Percentiles rank a stretch among this genome's conserved stretches.
Evolutionary conservation across 805 yeast species (phyloP).

Genomic region (Saturnispora mendoncae): DNA sequence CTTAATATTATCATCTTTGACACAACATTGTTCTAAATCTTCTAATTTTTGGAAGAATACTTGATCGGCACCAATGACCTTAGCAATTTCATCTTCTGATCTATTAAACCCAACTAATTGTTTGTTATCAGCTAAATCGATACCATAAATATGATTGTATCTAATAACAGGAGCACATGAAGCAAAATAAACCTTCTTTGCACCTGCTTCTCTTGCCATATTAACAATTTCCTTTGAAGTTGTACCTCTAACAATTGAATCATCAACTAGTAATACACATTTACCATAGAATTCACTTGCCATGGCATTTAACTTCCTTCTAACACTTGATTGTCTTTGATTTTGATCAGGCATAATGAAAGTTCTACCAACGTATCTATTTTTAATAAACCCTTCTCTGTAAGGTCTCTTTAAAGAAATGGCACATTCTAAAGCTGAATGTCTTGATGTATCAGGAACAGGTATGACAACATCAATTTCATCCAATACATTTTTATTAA

Average conservation of each 20-base stretch:
- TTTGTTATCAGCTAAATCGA: slow-evolving; percentile 90
- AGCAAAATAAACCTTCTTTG: slow-evolving; percentile 88
- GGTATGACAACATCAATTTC: slow-evolving; percentile 92
- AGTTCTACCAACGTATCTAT: slow-evolving; percentile 94
- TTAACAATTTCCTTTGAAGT: slow-evolving; percentile 92
- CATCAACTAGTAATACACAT: slow-evolving; percentile 86
- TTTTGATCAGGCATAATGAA: slow-evolving; percentile 98
- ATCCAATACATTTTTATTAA: slow-evolving; percentile 36
- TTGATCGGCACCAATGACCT: slow-evolving; percentile 78
- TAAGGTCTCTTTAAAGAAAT: slow-evolving; percentile 72
- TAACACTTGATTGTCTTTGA: slow-evolving; percentile 86
- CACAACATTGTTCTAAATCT: slow-evolving; percentile 77
- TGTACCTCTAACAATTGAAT: slow-evolving; percentile 95
- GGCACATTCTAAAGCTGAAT: slow-evolving; percentile 88
- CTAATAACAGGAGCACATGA: slow-evolving; percentile 98
- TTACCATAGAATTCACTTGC: slow-evolving; percentile 80
- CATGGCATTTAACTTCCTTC: slow-evolving; percentile 95
- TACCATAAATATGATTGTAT: slow-evolving; percentile 92
- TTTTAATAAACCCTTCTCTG: slow-evolving; percentile 95
- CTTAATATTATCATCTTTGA: slow-evolving; percentile 25
- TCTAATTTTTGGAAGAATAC: slow-evolving; percentile 82
- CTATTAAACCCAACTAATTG: slow-evolving; percentile 85
- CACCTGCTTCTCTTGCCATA: slow-evolving; percentile 99
- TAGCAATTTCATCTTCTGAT: slow-evolving; percentile 64
- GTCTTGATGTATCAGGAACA: slow-evolving; percentile 97